phyloP scores from a whole-genome alignment of 495 filamentous ascomycete species.

The Penicillium odoratum region DNA sequence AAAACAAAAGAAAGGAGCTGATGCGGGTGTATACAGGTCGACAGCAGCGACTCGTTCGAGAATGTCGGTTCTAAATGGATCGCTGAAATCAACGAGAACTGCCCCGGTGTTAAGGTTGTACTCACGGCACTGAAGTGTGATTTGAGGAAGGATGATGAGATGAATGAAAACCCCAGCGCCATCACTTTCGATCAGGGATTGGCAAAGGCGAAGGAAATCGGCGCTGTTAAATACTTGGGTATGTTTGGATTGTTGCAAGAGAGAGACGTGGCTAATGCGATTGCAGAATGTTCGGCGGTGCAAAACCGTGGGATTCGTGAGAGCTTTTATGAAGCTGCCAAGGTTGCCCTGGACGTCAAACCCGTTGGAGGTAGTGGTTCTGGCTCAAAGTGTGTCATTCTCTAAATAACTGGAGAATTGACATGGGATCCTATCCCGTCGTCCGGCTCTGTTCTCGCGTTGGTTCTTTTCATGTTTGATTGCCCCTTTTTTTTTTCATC shows the following conservation, averaged over 20 bases:
- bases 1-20: conserved; percentile 1
- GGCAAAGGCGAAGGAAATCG: conserved; percentile 86
- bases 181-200: conserved; percentile 93
- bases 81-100: conserved; percentile 95
- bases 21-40: conserved; percentile 54
- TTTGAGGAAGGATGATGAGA: conserved; percentile 69
- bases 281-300: conserved; percentile 90
- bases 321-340: conserved; percentile 95
- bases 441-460: too few species aligned
- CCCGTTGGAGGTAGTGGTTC: conserved; percentile 39
- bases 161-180: conserved; percentile 61
- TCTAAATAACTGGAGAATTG: conserved; percentile 18
- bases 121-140: conserved; percentile 98
- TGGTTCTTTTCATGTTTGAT: not conserved
- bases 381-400: conserved; percentile 35
- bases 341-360: conserved; percentile 92
- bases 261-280: not conserved
- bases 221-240: conserved; percentile 87
- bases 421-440: not conserved
- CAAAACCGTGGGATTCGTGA: conserved; percentile 96
- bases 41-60: conserved; percentile 92
- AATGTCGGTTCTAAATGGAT: conserved; percentile 99
- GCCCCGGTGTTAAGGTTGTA: conserved; percentile 88
- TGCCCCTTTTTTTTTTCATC: conserved; percentile 5
- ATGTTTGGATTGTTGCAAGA: conserved; percentile 20